Conservation (phyloP, 257 asterid genomes). For the Prunella vulgaris region DNA sequence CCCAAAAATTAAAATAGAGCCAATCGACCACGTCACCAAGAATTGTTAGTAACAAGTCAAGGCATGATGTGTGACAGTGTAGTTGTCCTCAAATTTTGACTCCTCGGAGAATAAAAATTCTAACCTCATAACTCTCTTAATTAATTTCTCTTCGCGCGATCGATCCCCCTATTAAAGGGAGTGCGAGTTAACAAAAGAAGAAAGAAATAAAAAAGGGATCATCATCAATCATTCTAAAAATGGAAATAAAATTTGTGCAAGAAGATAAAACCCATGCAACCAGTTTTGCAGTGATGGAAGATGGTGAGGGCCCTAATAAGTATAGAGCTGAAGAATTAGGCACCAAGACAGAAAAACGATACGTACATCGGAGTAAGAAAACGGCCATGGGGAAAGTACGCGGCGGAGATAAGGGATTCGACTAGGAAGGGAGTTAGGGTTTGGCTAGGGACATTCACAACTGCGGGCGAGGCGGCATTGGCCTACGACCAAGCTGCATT, state of each 20-base stretch:
- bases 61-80: not conserved
- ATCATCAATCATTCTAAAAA: not conserved
- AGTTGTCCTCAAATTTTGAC: not conserved
- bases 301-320: not conserved
- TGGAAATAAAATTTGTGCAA: not conserved
- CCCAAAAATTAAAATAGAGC: not conserved
- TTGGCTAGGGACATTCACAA: constrained; percentile 50
- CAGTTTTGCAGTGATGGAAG: not conserved
- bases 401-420: constrained; percentile 50
- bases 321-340: not conserved
- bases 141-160: no score
- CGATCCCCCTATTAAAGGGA: no score
- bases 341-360: constrained; percentile 3
- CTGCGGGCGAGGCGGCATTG: constrained; percentile 39
- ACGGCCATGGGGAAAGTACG: constrained; percentile 49
- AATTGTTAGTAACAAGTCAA: not conserved
- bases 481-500: constrained; percentile 52
- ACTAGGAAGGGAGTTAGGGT: constrained; percentile 41
- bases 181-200: no score
- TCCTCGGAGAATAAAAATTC: not conserved
- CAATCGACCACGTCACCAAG: no score
- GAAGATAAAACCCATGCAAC: not conserved
- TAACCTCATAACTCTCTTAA: not conserved
- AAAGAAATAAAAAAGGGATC: no score
- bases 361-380: constrained; percentile 38